Conservation (phyloP, 78 protist species). For the Dictyostelium discoideum region dicty_2.7 NC_007091.3:4451001-4451500, state of each 20-base stretch:
- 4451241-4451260: neutral
- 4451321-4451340: constrained; percentile 14
- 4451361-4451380: constrained; percentile 14
- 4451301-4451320: neutral
- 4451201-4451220: neutral
- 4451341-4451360: neutral
- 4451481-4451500: constrained; percentile 74
- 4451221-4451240: neutral
- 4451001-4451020: neutral
- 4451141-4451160: constrained; percentile 13
- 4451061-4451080: neutral
- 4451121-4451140: constrained; percentile 6
- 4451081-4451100: constrained; percentile 3
- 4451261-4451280: neutral
- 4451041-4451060: neutral
- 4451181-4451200: neutral
- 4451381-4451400: constrained; percentile 49
- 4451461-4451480: constrained; percentile 10
- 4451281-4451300: neutral
- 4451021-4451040: neutral
- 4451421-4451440: neutral
- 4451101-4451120: neutral
- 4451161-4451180: constrained; percentile 7
- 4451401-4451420: constrained; percentile 29
- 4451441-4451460: constrained; percentile 23